Percentiles rank a stretch among this genome's conserved stretches.
Evolutionary conservation across 106 monocot genomes (phyloP).

Genomic region (Dioscorea alata): DNA sequence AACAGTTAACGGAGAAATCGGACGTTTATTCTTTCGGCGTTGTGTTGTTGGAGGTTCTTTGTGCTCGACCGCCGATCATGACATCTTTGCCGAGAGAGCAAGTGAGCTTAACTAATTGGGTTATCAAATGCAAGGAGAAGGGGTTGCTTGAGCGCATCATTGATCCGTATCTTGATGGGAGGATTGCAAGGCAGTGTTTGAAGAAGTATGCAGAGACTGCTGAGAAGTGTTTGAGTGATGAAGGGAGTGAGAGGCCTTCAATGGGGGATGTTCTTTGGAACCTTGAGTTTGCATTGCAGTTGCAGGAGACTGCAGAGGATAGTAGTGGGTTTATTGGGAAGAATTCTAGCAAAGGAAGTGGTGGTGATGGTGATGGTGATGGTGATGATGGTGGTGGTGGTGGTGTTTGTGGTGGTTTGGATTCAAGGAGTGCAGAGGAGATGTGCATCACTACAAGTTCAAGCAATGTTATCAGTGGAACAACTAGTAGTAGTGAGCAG

Average conservation of each 20-base stretch:
- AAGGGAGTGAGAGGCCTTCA: slow-evolving; percentile 54
- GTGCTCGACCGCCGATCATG: slow-evolving; percentile 51
- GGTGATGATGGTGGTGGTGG: too few species aligned
- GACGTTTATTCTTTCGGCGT: slow-evolving; percentile 82
- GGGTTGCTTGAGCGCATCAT: slow-evolving; percentile 56
- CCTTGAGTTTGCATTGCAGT: slow-evolving; percentile 74
- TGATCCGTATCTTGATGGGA: slow-evolving; percentile 52
- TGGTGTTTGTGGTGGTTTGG: neutral
- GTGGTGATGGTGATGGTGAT: too few species aligned
- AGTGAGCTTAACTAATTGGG: slow-evolving; percentile 72
- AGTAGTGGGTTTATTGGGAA: slow-evolving; percentile 18
- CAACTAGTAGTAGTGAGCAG: slow-evolving; percentile 28
- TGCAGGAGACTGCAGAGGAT: slow-evolving; percentile 47
- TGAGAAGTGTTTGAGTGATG: slow-evolving; percentile 61
- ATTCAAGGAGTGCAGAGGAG: slow-evolving; percentile 10
- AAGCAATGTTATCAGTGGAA: neutral
- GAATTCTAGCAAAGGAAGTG: neutral
- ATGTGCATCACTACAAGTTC: slow-evolving; percentile 23
- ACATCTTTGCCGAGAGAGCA: slow-evolving; percentile 53
- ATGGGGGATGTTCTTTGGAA: slow-evolving; percentile 90
- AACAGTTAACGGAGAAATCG: slow-evolving; percentile 80
- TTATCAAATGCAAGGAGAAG: slow-evolving; percentile 54
- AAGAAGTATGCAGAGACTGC: slow-evolving; percentile 74
- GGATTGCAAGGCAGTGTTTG: slow-evolving; percentile 47
- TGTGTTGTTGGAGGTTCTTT: slow-evolving; percentile 72